Percentiles rank a stretch among this genome's conserved stretches.
Evolutionary conservation across 116 monocot species (phyloP).

Genomic region (Phalaenopsis hybrid): DNA sequence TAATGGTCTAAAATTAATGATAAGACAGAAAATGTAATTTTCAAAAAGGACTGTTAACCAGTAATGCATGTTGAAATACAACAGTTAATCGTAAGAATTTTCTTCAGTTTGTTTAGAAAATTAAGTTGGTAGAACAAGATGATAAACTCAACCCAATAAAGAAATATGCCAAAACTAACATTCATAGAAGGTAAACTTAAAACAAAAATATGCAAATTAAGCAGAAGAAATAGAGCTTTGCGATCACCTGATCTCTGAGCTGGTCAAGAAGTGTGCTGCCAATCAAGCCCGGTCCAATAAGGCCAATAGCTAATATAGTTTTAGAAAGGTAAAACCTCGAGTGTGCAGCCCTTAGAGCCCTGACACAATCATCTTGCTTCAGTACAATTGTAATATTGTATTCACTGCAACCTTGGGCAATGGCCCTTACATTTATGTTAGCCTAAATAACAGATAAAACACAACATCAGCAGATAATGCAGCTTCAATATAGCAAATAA

Average conservation of each 20-base stretch:
- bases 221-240: conserved; percentile 4
- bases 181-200: background rate
- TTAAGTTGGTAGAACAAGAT: background rate
- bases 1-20: no score
- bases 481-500: background rate
- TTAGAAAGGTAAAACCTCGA: conserved; percentile 92
- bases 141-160: background rate
- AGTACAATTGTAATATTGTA: conserved; percentile 96
- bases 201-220: background rate
- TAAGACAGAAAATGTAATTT: no score
- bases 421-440: conserved; percentile 89
- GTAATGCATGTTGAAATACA: background rate
- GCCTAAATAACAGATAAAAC: conserved; percentile 36
- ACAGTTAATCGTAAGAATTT: background rate
- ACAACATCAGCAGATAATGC: background rate
- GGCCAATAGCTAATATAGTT: conserved; percentile 80
- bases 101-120: background rate
- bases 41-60: background rate
- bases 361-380: conserved; percentile 82
- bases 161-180: background rate
- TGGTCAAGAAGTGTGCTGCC: conserved; percentile 86
- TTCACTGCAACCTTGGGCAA: conserved; percentile 98
- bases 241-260: conserved; percentile 78
- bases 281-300: conserved; percentile 96
- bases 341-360: conserved; percentile 80